Evolutionary conservation across 2,329 filamentous ascomycete species (phyloP).

Genomic region (Aspergillus ustus): DNA sequence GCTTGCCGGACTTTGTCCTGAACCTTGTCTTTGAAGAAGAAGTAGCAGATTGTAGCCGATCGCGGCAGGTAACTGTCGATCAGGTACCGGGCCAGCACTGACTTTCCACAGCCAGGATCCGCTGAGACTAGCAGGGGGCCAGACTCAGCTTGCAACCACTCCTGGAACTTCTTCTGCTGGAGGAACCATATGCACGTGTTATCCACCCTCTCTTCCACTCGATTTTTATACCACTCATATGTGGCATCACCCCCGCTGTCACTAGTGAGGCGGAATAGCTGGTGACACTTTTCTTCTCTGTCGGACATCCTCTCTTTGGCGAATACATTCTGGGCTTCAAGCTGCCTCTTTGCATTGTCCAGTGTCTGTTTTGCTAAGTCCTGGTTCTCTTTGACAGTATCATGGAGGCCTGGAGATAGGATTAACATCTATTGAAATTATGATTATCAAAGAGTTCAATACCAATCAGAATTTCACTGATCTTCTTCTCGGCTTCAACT

Average conservation of each 20-base stretch:
- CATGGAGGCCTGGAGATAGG: neutral
- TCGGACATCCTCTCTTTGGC: neutral
- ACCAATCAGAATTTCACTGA: neutral
- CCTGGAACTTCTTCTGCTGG: conserved; percentile 20
- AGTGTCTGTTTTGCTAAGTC: neutral
- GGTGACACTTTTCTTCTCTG: conserved; percentile 16
- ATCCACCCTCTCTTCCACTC: conserved; percentile 40
- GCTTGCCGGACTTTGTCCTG: conserved; percentile 43
- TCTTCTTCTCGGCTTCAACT: neutral
- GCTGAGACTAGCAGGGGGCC: conserved; percentile 11
- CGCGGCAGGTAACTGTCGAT: conserved; percentile 11
- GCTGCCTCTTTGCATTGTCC: conserved; percentile 12
- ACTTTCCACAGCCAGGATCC: conserved; percentile 20
- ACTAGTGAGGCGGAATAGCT: conserved; percentile 17
- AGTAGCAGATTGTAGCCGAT: conserved; percentile 44
- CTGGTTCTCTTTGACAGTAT: neutral
- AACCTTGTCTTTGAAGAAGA: conserved; percentile 50
- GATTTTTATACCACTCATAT: conserved; percentile 21
- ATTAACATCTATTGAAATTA: neutral
- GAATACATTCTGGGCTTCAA: conserved; percentile 3
- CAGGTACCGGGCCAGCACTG: conserved; percentile 16
- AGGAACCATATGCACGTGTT: conserved; percentile 30
- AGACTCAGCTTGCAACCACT: conserved; percentile 1
- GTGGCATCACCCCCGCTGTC: neutral
- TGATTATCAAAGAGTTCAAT: neutral